Percentiles rank a stretch among this genome's conserved stretches.
Conservation (phyloP, 2,329 filamentous ascomycete genomes). For the Teratosphaeria gauchensis region DNA sequence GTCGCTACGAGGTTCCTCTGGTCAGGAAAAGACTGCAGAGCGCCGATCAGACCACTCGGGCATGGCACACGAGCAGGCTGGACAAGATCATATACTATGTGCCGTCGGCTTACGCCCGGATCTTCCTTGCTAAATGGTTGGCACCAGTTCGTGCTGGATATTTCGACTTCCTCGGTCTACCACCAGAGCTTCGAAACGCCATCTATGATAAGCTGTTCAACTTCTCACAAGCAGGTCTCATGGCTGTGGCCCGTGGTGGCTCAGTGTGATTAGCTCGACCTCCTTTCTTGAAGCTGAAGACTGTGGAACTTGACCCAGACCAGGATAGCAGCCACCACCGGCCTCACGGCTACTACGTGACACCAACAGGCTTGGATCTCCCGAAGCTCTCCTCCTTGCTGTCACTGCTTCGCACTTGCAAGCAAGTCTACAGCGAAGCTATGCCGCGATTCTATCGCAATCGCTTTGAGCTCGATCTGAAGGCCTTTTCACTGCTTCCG, state of each 20-base stretch:
- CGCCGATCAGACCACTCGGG: background rate
- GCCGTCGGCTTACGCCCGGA: background rate
- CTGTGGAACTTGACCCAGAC: background rate
- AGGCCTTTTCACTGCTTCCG: background rate
- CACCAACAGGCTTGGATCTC: background rate
- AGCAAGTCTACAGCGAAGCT: slow-evolving; percentile 8
- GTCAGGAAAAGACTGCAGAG: background rate
- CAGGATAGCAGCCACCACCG: background rate
- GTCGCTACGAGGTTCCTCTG: background rate
- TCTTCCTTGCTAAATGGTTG: background rate
- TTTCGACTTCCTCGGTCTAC: background rate
- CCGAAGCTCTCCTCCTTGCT: slow-evolving; percentile 1
- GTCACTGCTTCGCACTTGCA: slow-evolving; percentile 6
- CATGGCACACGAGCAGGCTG: background rate
- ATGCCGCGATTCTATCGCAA: slow-evolving; percentile 9
- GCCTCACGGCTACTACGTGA: background rate
- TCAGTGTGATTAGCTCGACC: too few relatives aligned
- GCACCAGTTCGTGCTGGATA: background rate
- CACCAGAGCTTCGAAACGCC: background rate
- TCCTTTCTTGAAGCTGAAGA: background rate
- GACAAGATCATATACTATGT: background rate
- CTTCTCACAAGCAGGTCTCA: background rate
- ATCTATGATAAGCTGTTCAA: background rate
- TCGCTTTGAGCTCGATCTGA: background rate
- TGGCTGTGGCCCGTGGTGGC: background rate